Evolutionary conservation across 176 grass and related monocot species (phyloP), one percentile per base, ranked within the genome.

Genomic region (Typha latifolia): DNA sequence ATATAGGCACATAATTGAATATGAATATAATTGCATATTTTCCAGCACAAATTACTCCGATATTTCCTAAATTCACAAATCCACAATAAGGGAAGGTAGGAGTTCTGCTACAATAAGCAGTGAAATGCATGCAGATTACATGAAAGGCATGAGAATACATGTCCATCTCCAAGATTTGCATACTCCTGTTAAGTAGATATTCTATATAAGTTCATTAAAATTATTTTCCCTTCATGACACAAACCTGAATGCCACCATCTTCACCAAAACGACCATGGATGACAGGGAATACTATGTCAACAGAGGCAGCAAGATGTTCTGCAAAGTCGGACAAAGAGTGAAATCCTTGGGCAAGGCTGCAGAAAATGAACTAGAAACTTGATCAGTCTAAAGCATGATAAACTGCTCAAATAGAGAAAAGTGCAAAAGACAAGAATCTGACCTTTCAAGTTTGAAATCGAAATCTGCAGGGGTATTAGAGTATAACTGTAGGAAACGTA

Each of bases 381-480:
- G 12, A 67, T 56, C 16, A n/a, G 2, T 32, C 23, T 24, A 43
- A 47, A 49, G 63, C 15, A 70, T 14, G 23, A 10, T 66, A 50
- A 22, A 49, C 10, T 48, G 66, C 49, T 6, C 0, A 79, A 69
- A 61, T 14, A 67, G 32, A 9, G 15, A 66, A 20, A 68, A 55
- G 74, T 27, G 12, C 5, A 5, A 5, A 1, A 24, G 23, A 59
- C 23, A 31, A 24, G 12, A 51, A 63, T 12, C 20, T 77, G 57
- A 91, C 88, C 92, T 91, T 74, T 96, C 82, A 63, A 96, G 80
- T 62, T 86, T 96, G 88, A 96, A 96, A 79, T 96, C 92, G 59
- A 96, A 96, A 61, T 96, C 92, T 3, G 88, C 81, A 78, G 88
- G 88, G 9, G 92, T 91, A 77, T 96, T 96, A 49, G 88, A 96